A percentile compares a stretch with the other conserved stretches of the same genome.
Conservation (phyloP, 139 green algal genomes). For the Volvox reticuliferus region DNA sequence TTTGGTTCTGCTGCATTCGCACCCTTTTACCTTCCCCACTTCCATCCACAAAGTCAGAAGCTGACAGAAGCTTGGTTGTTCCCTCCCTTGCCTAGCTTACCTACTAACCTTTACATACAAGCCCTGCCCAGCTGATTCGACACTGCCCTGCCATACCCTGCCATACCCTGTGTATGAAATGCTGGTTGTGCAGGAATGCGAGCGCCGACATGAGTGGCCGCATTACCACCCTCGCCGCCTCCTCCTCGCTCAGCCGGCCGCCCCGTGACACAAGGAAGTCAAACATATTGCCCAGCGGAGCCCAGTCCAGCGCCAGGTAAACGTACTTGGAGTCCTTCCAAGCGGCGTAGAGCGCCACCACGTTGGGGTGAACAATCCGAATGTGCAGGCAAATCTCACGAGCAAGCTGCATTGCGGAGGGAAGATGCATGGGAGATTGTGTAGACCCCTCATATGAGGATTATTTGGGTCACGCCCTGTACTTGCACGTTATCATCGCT, state of each 20-base stretch:
- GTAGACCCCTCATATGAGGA: no score
- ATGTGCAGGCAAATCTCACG: conserved; percentile 72
- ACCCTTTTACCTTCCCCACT: no score
- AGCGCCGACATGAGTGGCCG: conserved; percentile 58
- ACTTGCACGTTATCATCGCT: no score
- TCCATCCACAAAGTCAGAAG: no score
- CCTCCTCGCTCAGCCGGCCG: conserved; percentile 44
- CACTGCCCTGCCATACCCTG: background rate
- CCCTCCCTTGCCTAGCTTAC: no score
- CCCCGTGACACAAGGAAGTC: conserved; percentile 55
- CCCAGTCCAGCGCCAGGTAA: conserved; percentile 69
- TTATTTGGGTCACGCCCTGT: no score
- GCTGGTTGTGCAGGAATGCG: conserved; percentile 64
- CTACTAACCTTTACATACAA: no score
- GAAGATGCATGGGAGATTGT: background rate
- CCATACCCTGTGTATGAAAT: conserved; percentile 87
- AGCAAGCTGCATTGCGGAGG: conserved; percentile 49
- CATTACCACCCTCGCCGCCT: conserved; percentile 53
- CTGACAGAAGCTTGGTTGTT: no score
- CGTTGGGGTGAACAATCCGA: conserved; percentile 63
- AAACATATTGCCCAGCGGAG: conserved; percentile 60
- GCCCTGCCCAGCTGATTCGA: background rate
- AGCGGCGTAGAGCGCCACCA: conserved; percentile 60
- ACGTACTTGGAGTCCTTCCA: conserved; percentile 70
- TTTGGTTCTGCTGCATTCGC: no score